phyloP scores from a whole-genome alignment of 2,329 filamentous ascomycete species.

The Aspergillus quadrilineatus region DNA sequence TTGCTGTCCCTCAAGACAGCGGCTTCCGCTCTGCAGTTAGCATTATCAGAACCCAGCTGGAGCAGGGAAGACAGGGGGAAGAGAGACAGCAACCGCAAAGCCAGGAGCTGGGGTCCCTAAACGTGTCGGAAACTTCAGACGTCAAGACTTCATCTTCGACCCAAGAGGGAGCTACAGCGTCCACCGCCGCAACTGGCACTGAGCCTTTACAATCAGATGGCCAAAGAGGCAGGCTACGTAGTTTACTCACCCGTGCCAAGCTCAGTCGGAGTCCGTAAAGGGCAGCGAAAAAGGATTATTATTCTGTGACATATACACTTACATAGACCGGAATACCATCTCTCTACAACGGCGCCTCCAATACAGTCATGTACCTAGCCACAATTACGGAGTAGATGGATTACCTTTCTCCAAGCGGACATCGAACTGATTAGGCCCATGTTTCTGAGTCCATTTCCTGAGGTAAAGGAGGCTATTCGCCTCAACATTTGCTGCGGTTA shows the following conservation, averaged over 20 bases:
- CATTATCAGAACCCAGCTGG: constrained; percentile 19
- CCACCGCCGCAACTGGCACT: constrained; percentile 2
- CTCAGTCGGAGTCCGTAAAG: constrained; percentile 11
- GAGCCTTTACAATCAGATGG: constrained; percentile 13
- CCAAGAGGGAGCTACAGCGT: neutral
- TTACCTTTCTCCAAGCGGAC: neutral
- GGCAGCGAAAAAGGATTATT: neutral
- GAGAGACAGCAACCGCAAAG: constrained; percentile 5
- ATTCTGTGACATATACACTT: neutral
- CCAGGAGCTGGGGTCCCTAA: neutral
- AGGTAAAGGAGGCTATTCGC: too few species aligned
- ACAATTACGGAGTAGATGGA: neutral
- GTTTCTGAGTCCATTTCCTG: too few species aligned
- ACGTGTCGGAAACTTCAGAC: neutral
- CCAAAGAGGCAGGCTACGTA: constrained; percentile 22
- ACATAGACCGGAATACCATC: neutral
- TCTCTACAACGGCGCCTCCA: neutral
- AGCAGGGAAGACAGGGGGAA: constrained; percentile 5
- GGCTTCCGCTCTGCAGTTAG: constrained; percentile 18
- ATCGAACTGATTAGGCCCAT: neutral
- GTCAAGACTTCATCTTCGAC: neutral
- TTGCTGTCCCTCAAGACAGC: constrained; percentile 8
- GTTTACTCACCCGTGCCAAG: constrained; percentile 24
- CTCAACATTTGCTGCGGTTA: too few species aligned
- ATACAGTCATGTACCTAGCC: neutral